phyloP scores from a whole-genome alignment of 441 rosid genomes.

The Eruca vesicaria region DNA sequence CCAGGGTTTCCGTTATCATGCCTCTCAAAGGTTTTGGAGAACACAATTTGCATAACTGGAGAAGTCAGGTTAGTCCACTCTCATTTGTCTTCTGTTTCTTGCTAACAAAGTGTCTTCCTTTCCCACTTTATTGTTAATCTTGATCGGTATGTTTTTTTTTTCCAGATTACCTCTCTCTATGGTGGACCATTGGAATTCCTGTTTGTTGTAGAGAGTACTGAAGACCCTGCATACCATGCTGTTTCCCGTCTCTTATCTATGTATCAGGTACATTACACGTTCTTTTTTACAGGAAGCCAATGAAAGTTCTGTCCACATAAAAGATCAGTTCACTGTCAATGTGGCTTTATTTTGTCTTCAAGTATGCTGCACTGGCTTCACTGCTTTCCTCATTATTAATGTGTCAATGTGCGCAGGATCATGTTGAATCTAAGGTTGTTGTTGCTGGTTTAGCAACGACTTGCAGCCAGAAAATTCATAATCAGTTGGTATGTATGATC shows the following conservation, averaged over 20 bases:
- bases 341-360: conserved; percentile 11
- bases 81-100: background rate
- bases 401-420: conserved; percentile 52
- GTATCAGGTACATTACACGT: conserved; percentile 31
- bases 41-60: conserved; percentile 95
- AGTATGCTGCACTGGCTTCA: conserved; percentile 4
- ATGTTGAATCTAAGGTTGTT: conserved; percentile 72
- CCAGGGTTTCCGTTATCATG: conserved; percentile 84
- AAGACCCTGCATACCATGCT: conserved; percentile 43
- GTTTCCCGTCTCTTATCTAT: conserved; percentile 30
- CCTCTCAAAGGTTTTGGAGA: conserved; percentile 98
- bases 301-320: background rate
- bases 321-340: background rate
- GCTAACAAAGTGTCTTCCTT: background rate
- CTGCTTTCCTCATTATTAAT: background rate
- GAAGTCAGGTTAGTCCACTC: conserved; percentile 69
- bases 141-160: conserved; percentile 3
- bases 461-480: conserved; percentile 99
- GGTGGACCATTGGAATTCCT: conserved; percentile 42
- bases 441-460: conserved; percentile 93
- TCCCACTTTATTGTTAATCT: background rate
- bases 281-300: background rate
- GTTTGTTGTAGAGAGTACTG: conserved; percentile 39
- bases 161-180: conserved; percentile 43
- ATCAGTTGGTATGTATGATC: conserved; percentile 80